Conservation (phyloP, 371 early-diverging fungal species). For the Mucor racemosus region DNA sequence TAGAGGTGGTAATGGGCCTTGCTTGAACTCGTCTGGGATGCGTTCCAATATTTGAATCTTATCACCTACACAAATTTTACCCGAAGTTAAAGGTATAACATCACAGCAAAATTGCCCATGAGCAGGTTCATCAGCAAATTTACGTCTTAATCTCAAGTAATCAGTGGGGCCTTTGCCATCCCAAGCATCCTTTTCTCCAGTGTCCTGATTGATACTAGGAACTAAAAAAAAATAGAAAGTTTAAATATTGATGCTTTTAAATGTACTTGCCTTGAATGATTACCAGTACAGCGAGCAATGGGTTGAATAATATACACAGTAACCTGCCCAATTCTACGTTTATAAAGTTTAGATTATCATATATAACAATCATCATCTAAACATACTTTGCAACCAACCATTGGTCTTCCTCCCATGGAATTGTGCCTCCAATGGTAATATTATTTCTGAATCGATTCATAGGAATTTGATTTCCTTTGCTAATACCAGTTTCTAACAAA, state of each 20-base stretch:
- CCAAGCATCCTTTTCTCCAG: slow-evolving; percentile 48
- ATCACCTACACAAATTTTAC: slow-evolving; percentile 51
- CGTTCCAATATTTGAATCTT: slow-evolving; percentile 45
- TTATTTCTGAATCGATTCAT: slow-evolving; percentile 52
- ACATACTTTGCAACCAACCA: slow-evolving; percentile 54
- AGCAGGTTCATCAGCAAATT: slow-evolving; percentile 34
- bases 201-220: slow-evolving; percentile 54
- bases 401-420: slow-evolving; percentile 55
- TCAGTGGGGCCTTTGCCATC: slow-evolving; percentile 36
- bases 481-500: slow-evolving; percentile 34
- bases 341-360: background rate
- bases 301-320: slow-evolving; percentile 49
- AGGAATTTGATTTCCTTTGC: slow-evolving; percentile 40
- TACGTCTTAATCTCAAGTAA: slow-evolving; percentile 36
- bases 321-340: slow-evolving; percentile 46
- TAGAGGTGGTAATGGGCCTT: slow-evolving; percentile 12
- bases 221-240: slow-evolving; percentile 21
- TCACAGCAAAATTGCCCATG: slow-evolving; percentile 53
- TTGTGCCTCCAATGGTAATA: slow-evolving; percentile 45
- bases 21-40: slow-evolving; percentile 35
- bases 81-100: slow-evolving; percentile 45
- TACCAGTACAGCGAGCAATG: slow-evolving; percentile 48
- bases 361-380: background rate
- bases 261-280: too few relatives aligned
- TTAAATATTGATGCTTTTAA: slow-evolving; percentile 4